Conservation (phyloP, 768 basidiomycete genomes). For the Russula olivacea region DNA sequence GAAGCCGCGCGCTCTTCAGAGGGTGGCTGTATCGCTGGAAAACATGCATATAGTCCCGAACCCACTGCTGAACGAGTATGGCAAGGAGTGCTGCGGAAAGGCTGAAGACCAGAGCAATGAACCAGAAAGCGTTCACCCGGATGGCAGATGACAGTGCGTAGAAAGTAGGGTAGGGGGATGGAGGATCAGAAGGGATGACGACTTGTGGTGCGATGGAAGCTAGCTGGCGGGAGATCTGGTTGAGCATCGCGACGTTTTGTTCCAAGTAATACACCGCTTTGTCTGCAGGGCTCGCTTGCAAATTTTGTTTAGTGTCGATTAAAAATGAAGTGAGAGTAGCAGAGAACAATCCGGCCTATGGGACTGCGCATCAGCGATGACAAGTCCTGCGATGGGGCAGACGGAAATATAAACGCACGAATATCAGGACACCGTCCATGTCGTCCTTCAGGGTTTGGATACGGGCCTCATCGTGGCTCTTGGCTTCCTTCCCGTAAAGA, state of each 20-base stretch:
- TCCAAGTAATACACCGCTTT: slow-evolving; percentile 1
- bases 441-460: slow-evolving; percentile 37
- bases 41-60: slow-evolving; percentile 33
- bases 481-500: slow-evolving; percentile 34
- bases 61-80: slow-evolving; percentile 47
- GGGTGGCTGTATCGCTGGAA: slow-evolving; percentile 30
- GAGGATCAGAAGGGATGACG: background rate
- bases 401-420: slow-evolving; percentile 30
- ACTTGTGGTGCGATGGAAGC: background rate
- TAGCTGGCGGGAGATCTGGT: slow-evolving; percentile 16
- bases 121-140: slow-evolving; percentile 41
- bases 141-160: slow-evolving; percentile 30
- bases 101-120: slow-evolving; percentile 34
- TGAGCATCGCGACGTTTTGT: background rate
- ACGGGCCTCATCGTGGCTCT: slow-evolving; percentile 32
- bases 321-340: background rate
- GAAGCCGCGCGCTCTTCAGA: slow-evolving; percentile 36
- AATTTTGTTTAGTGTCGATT: background rate
- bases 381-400: background rate
- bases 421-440: slow-evolving; percentile 40
- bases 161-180: slow-evolving; percentile 13
- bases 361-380: background rate
- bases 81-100: slow-evolving; percentile 41
- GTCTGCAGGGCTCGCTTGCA: slow-evolving; percentile 2
- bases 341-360: background rate